These are phyloP conservation scores for Citrullus colocynthis DNA, from an alignment of 306 rosid genomes.

Conservation along the genomic window DNA sequence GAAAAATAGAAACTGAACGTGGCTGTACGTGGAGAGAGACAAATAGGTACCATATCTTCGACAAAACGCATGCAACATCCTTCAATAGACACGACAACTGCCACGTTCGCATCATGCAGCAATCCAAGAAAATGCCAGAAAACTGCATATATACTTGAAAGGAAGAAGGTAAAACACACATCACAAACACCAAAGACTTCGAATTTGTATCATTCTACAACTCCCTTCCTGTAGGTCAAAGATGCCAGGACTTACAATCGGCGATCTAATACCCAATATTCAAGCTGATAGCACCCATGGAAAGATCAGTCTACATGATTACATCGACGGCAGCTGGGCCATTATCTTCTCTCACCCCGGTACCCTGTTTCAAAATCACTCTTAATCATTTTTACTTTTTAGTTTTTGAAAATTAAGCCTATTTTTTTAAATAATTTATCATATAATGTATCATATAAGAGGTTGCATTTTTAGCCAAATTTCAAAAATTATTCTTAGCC, in stretches of 20 bases:
- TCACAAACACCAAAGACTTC: background rate
- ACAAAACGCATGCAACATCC: background rate
- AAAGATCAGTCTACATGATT: slow-evolving; percentile 42
- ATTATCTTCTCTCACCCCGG: slow-evolving; percentile 88
- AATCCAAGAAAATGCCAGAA: slow-evolving; percentile 9
- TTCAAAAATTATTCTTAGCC: too few relatives aligned
- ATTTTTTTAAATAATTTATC: too few relatives aligned
- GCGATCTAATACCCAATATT: slow-evolving; percentile 63
- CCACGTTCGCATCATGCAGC: slow-evolving; percentile 81
- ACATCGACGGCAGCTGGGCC: slow-evolving; percentile 41
- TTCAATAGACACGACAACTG: slow-evolving; percentile 10
- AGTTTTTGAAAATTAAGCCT: too few relatives aligned
- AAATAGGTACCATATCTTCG: background rate
- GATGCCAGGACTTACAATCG: slow-evolving; percentile 81
- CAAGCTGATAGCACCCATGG: slow-evolving; percentile 65
- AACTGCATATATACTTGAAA: background rate
- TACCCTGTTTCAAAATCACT: background rate
- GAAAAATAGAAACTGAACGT: background rate
- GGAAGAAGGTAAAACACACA: background rate
- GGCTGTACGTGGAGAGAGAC: background rate
- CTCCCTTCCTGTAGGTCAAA: background rate
- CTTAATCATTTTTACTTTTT: too few relatives aligned
- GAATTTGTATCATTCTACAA: background rate
- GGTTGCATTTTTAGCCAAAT: too few relatives aligned
- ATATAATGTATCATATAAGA: too few relatives aligned